Percentiles rank a stretch among this genome's conserved stretches.
These are phyloP conservation scores for Mycena chlorophos DNA, from an alignment of 768 basidiomycete species.

Conservation along the genomic window DNA sequence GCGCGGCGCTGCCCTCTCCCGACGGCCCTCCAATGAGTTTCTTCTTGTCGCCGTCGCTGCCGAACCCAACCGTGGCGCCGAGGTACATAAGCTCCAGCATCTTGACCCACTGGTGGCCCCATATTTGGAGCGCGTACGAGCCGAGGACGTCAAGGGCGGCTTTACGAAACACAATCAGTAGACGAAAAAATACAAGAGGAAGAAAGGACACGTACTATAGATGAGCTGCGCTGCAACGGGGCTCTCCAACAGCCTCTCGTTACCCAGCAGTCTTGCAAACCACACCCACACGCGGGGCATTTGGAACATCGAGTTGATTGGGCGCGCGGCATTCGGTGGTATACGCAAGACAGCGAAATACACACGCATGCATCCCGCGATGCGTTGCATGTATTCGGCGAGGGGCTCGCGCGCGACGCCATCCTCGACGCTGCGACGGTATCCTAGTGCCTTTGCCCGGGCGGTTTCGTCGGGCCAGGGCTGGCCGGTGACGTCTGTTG, in stretches of 20 bases:
- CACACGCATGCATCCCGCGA: conserved; percentile 80
- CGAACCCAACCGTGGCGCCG: conserved; percentile 57
- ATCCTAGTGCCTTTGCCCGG: conserved; percentile 57
- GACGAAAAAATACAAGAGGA: conserved; percentile 8
- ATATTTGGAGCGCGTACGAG: conserved; percentile 54
- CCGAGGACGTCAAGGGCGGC: conserved; percentile 76
- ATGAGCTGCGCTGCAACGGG: conserved; percentile 65
- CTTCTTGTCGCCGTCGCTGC: conserved; percentile 32
- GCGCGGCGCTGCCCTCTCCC: conserved; percentile 64
- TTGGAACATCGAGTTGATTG: conserved; percentile 57
- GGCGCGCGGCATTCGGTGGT: conserved; percentile 33
- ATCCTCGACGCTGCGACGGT: conserved; percentile 40
- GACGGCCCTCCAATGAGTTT: conserved; percentile 58
- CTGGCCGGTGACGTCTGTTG: conserved; percentile 48
- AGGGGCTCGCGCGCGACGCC: conserved; percentile 53
- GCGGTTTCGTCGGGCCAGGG: conserved; percentile 44
- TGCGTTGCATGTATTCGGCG: conserved; percentile 63
- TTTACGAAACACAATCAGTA: conserved; percentile 29
- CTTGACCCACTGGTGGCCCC: conserved; percentile 82
- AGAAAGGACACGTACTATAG: conserved; percentile 51
- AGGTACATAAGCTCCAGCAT: conserved; percentile 66
- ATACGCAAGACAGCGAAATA: conserved; percentile 75
- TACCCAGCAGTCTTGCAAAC: conserved; percentile 61
- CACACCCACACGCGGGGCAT: conserved; percentile 70
- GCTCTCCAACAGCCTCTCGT: conserved; percentile 52